These are phyloP conservation scores for Metschnikowia arizonensis DNA, from an alignment of 805 yeast species.

Conservation along the genomic window DNA sequence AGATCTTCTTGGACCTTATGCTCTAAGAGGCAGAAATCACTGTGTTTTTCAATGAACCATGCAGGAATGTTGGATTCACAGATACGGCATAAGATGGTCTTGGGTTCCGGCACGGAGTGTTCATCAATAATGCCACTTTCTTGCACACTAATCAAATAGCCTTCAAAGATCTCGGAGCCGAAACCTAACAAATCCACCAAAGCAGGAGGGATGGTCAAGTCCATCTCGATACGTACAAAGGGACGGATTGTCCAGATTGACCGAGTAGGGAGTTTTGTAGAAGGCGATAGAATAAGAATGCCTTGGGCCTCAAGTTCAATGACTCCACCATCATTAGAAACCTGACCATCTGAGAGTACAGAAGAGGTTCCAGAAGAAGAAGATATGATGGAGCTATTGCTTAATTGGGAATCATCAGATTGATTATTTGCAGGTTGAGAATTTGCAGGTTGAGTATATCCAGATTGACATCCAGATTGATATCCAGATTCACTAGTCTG, in stretches of 20 bases:
- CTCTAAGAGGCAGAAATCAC: conserved; percentile 81
- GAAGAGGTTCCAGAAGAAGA: conserved; percentile 2
- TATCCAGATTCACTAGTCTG: too few species aligned
- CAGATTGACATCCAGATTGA: too few species aligned
- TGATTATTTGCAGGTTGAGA: too few species aligned
- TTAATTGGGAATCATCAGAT: too few species aligned
- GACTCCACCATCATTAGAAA: conserved; percentile 53
- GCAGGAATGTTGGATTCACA: conserved; percentile 90
- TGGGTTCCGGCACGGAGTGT: conserved; percentile 69
- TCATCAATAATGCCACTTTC: conserved; percentile 63
- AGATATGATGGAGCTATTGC: not conserved
- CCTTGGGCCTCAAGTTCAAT: conserved; percentile 93
- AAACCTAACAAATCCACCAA: conserved; percentile 79
- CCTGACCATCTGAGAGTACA: conserved; percentile 21
- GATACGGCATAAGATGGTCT: conserved; percentile 78
- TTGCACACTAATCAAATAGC: conserved; percentile 62
- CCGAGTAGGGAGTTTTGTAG: conserved; percentile 60
- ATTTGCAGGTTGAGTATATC: too few species aligned
- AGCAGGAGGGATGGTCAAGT: conserved; percentile 64
- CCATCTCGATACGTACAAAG: conserved; percentile 57
- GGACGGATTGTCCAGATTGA: conserved; percentile 94
- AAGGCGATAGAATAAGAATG: conserved; percentile 64
- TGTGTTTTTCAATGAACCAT: conserved; percentile 94
- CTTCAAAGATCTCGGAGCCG: conserved; percentile 79
- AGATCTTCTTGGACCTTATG: conserved; percentile 78